Evolutionary conservation across 2,329 filamentous ascomycete species (phyloP).

Genomic region (Magnaporthiopsis incrustans): DNA sequence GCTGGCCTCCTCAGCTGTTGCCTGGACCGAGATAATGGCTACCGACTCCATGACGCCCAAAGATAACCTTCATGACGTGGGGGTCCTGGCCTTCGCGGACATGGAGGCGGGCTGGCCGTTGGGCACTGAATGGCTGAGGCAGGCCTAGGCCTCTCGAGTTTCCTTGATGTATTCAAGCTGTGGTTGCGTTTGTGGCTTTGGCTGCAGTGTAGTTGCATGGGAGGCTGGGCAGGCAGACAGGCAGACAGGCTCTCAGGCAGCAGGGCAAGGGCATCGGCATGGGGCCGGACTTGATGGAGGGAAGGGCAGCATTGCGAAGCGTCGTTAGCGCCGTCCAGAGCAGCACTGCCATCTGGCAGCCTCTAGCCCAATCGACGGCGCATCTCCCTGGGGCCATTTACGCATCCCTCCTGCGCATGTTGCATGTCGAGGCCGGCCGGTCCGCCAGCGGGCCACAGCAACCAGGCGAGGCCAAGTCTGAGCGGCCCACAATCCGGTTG

Average conservation of each 20-base stretch:
- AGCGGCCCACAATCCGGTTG: constrained; percentile 17
- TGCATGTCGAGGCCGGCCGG: neutral
- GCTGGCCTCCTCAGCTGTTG: neutral
- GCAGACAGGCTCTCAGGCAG: neutral
- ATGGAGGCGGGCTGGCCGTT: neutral
- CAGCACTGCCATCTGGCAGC: constrained; percentile 39
- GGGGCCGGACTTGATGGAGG: neutral
- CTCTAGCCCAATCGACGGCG: constrained; percentile 28
- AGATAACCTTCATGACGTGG: neutral
- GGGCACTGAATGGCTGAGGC: neutral
- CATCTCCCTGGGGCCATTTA: constrained; percentile 16
- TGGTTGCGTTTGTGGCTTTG: neutral
- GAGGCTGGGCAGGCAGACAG: neutral
- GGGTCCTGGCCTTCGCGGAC: neutral
- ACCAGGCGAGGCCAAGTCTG: constrained; percentile 22
- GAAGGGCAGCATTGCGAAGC: neutral
- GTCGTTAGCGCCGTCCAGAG: constrained; percentile 24
- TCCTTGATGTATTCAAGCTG: neutral
- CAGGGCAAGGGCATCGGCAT: neutral
- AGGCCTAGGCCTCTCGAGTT: neutral
- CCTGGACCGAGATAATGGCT: neutral
- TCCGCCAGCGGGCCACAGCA: constrained; percentile 12
- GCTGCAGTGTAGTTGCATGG: constrained; percentile 5
- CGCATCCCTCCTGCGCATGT: neutral
- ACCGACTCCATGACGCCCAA: neutral